Evolutionary conservation across 306 rosid species (phyloP), one percentile per base, ranked within the genome.

Genomic region (Cucurbita moschata): DNA sequence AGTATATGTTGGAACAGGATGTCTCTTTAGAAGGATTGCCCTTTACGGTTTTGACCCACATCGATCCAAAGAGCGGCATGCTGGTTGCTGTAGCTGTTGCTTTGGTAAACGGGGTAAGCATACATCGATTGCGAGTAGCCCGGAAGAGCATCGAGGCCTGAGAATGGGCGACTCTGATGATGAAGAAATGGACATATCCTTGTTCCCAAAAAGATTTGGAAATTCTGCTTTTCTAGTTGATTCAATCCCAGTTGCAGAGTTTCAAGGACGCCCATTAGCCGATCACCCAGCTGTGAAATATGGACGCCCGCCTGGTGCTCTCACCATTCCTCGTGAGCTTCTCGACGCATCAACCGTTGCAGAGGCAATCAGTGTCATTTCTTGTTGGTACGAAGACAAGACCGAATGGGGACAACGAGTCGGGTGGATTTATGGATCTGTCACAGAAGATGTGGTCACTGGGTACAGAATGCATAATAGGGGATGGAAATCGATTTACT

Each of bases 391-490:
- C 8, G 98, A 94, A 77, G 98, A 94, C 67, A 94, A 94, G 79
- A 94, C 97, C 0, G 97, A 94, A 76, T 94, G 98, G 98, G 98
- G 98, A 16, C 84, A 86, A n/a, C 97, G 98, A 10, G 97, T 94
- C 6, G 98, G 98, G 57, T 93, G 98, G 98, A 93, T 93, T 79
- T 93, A 93, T 6, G 98, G 97, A 18, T 93, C 98, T 14, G 98
- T 94, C 64, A 93, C 98, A 49, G 98, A 93, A 76, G 98, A 93
- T 80, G 98, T 93, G 77, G 97, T 93, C 56, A 93, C 98, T 15
- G 98, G 98, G 43, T 93, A 90, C 43, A 86, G 97, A 75, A 93
- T 93, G 98, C 98, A 93, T 80, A 93, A 93, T 57, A 82, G 98
- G 40, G 98, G 98, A 26, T 93, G 98, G 98, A 93, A 82, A 74